Evolutionary conservation across 2,329 filamentous ascomycete species (phyloP), one percentile per base, ranked within the genome.

Genomic region (Neofusicoccum cordaticola): DNA sequence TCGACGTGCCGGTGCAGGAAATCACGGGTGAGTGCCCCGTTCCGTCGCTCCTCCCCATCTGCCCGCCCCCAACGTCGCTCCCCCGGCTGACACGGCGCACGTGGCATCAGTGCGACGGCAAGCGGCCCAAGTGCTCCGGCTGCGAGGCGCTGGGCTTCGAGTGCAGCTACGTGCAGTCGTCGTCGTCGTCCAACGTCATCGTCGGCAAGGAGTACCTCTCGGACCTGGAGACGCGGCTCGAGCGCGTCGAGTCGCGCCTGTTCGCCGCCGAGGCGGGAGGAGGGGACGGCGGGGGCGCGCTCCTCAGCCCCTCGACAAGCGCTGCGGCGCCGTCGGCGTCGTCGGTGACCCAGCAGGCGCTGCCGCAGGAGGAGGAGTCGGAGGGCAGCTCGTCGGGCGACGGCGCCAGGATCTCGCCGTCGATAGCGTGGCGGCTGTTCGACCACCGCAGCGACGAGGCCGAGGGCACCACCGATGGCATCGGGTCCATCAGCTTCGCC

Each of bases 151-250:
- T 22, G 22, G 77, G 75, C 6, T 79, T 79, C 62, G 79, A 81
- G 9, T 83, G 81, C 67, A 69, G 75, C 37, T 83, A 83, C 69
- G 73, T 74, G 5, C 71, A 77, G 8, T 71, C 75, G 2, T 69
- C 70, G 7, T 74, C 75, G 15, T 70, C 73, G 1, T 71, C 74
- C 0, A 80, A 80, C 68, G 69, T 76, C 0, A 78, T 80, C 45
- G 74, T 79, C 2, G 74, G 75, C 51, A 80, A 79, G 69, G 77
- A 80, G 69, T 78, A 65, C 61, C 51, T 57, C 6, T 44, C 48
- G 2, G 42, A 48, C 15, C 42, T 63, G 3, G 61, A 53, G 39
- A 9, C 61, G 5, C 37, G 48, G 3, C 31, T 57, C 6, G 48
- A 51, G 35, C 61, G 48, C 9, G 48, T 41, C 17, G 52, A 41